Conservation (phyloP, 2,329 filamentous ascomycete species). For the Alternaria arborescens region DNA sequence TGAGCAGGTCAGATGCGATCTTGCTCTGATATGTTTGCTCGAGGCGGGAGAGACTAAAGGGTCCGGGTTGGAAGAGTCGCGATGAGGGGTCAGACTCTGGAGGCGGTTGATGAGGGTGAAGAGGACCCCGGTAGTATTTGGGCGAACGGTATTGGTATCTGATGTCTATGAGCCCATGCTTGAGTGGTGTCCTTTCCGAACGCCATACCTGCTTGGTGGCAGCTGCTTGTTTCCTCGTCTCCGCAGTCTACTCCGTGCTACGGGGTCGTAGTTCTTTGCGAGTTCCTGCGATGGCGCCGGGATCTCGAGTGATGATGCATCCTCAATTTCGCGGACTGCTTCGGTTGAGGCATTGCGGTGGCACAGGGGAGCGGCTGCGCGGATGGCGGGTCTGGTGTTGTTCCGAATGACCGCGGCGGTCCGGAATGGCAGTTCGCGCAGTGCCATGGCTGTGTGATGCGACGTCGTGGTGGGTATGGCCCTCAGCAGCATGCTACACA, state of each 20-base stretch:
- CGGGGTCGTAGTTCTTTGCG: constrained; percentile 59
- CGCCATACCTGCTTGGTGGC: constrained; percentile 63
- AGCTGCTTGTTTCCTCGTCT: constrained; percentile 53
- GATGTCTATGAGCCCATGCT: constrained; percentile 7
- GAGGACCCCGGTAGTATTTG: constrained; percentile 91
- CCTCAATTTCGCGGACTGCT: constrained; percentile 58
- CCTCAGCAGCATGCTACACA: constrained; percentile 2
- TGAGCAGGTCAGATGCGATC: constrained; percentile 85
- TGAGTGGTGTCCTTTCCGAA: background rate
- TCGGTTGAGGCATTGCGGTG: constrained; percentile 60
- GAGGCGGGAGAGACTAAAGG: constrained; percentile 86
- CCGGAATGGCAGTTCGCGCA: constrained; percentile 48
- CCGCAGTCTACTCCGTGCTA: constrained; percentile 56
- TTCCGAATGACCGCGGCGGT: constrained; percentile 36
- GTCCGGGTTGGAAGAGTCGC: constrained; percentile 86
- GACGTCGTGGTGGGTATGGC: constrained; percentile 19
- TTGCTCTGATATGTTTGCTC: constrained; percentile 91
- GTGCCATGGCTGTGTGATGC: constrained; percentile 42
- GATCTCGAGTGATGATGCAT: constrained; percentile 56
- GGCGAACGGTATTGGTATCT: constrained; percentile 96
- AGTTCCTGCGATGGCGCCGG: constrained; percentile 52
- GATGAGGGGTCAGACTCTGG: constrained; percentile 85
- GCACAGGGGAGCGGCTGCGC: constrained; percentile 31
- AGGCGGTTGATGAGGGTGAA: constrained; percentile 93
- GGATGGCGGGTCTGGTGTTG: constrained; percentile 35